Base-by-base conservation (phyloP, 2,329 filamentous ascomycete species). In the Sporothrix humicola region DNA sequence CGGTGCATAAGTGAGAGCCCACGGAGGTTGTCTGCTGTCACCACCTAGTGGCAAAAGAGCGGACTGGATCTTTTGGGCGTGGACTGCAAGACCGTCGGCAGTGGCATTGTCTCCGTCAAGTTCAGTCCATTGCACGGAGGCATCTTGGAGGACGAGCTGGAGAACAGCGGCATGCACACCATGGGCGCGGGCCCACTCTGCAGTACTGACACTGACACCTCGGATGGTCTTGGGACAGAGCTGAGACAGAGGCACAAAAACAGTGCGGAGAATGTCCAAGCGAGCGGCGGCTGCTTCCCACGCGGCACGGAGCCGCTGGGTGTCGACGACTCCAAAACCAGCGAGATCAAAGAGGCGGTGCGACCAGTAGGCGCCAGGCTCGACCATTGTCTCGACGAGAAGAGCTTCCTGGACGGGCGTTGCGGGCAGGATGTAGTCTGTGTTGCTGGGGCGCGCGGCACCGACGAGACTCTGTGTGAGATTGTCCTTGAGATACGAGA, bases 391-490 rank as follows among this genome's bases (percentile, higher is more conserved):
- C 77, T 84, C 82, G 46, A 80, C 80, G 8, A 83, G 76, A 26
- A 83, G 76, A 42, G 81, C 81, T 69, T 83, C 82, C 72, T 83
- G 82, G 15, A 83, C 77, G 0, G 81, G 79, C 6, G 81, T 81
- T 12, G 81, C 77, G 1, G 79, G 79, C 9, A 80, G 68, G 17
- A 80, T 74, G 52, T 76, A 76, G n/a, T 59, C 54, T 0, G 75
- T 77, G 63, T 75, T 72, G 3, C 69, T 9, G 3, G 76, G 76
- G 2, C 71, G 73, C 42, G 68, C 17, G 0, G 74, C 56, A 10
- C 77, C 77, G 17, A 56, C 72, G 0, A 78, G 73, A 6, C 71
- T 13, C 48, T 56, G 15, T 7, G 66, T 56, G 6, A 69, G 48
- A 1, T 54, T 31, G 17, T 42, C 4, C 9, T 20, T 20, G 13